Percentiles rank a stretch among this genome's conserved stretches.
Evolutionary conservation across 106 monocot genomes (phyloP).

Genomic region (Phalaenopsis aphrodite): DNA sequence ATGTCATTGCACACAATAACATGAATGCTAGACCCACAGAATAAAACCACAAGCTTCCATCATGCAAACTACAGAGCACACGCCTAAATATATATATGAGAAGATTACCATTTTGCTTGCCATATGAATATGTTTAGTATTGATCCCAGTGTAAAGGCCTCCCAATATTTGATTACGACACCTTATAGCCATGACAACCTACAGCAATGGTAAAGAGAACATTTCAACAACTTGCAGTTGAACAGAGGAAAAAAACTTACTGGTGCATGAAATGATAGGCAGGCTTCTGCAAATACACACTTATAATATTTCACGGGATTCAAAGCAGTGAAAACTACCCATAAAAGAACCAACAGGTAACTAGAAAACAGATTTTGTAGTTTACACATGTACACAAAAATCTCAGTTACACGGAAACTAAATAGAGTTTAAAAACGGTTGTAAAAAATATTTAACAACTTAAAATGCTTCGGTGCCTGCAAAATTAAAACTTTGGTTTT

Average conservation of each 20-base stretch:
- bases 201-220: neutral
- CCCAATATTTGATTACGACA: slow-evolving; percentile 50
- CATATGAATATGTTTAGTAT: slow-evolving; percentile 68
- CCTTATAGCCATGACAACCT: slow-evolving; percentile 86
- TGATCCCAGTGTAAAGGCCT: slow-evolving; percentile 73
- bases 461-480: neutral
- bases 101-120: slow-evolving; percentile 78
- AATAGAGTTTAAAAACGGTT: neutral
- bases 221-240: neutral
- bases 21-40: neutral
- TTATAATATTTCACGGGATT: neutral
- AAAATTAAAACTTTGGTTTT: neutral
- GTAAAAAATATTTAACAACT: neutral
- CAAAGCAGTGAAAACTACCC: neutral
- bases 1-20: neutral
- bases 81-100: neutral
- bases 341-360: neutral
- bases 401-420: neutral
- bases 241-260: neutral
- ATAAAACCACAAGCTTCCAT: neutral
- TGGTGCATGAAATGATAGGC: neutral
- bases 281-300: neutral
- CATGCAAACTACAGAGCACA: neutral
- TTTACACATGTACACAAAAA: neutral
- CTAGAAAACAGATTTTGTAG: neutral